These are phyloP conservation scores for Venturia carpophila DNA, from an alignment of 2,329 filamentous ascomycete species.

Conservation along the genomic window DNA sequence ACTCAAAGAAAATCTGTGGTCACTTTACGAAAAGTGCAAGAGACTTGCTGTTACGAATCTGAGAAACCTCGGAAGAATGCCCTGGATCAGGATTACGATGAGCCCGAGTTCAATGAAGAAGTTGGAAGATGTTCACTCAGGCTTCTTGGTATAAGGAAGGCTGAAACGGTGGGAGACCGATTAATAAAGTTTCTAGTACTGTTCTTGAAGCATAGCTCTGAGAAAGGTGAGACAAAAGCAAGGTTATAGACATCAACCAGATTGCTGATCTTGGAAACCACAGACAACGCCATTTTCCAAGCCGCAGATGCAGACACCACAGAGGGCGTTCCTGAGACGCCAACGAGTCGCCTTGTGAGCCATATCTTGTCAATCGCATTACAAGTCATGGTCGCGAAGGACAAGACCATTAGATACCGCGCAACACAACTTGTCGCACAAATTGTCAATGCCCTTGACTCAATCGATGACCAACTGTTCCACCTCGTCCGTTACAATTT, in stretches of 20 bases:
- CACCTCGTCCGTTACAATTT: slow-evolving; percentile 71
- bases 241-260: not conserved
- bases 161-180: slow-evolving; percentile 79
- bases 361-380: slow-evolving; percentile 66
- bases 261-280: slow-evolving; percentile 18
- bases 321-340: slow-evolving; percentile 69
- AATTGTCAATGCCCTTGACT: slow-evolving; percentile 84
- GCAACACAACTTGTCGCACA: slow-evolving; percentile 85
- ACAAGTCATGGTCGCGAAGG: slow-evolving; percentile 74
- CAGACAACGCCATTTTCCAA: slow-evolving; percentile 29
- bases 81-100: slow-evolving; percentile 56
- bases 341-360: slow-evolving; percentile 69
- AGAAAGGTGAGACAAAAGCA: slow-evolving; percentile 41
- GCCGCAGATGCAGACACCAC: slow-evolving; percentile 54
- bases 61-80: slow-evolving; percentile 25
- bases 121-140: slow-evolving; percentile 74
- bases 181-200: slow-evolving; percentile 79
- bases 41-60: slow-evolving; percentile 61
- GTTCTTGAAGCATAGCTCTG: slow-evolving; percentile 64
- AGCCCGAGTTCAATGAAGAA: slow-evolving; percentile 81
- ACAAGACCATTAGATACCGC: slow-evolving; percentile 85
- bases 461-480: slow-evolving; percentile 87
- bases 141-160: slow-evolving; percentile 82
- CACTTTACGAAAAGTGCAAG: slow-evolving; percentile 82
- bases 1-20: slow-evolving; percentile 86